phyloP scores from a whole-genome alignment of 202 grass and related monocot species.

The Digitaria exilis region DNA sequence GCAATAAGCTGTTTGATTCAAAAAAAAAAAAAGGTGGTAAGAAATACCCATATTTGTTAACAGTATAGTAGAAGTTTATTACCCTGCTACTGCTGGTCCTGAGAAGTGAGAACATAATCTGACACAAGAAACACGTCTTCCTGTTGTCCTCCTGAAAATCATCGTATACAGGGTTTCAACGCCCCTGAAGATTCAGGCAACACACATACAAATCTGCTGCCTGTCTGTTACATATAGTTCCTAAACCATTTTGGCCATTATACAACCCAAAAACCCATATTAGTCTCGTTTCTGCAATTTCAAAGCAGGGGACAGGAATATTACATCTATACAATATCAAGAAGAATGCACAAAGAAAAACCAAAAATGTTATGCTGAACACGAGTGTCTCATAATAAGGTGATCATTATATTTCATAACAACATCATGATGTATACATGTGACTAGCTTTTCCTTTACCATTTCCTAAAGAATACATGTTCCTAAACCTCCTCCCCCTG shows the following conservation, averaged over 20 bases:
- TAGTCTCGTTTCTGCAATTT: not conserved
- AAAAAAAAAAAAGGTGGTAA: not conserved
- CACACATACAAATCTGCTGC: not conserved
- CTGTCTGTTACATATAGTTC: not conserved
- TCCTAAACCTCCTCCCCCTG: constrained; percentile 30
- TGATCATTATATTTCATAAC: constrained; percentile 48
- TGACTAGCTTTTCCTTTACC: constrained; percentile 11
- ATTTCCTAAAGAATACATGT: constrained; percentile 51
- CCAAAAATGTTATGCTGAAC: not conserved
- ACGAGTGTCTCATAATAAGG: constrained; percentile 9
- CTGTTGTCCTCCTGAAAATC: not conserved
- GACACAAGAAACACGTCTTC: not conserved
- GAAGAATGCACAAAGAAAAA: not conserved
- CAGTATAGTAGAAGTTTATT: not conserved
- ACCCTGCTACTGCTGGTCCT: not conserved
- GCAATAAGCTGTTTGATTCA: not conserved
- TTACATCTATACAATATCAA: not conserved
- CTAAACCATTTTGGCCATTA: not conserved
- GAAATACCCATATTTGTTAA: not conserved
- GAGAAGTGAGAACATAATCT: not conserved
- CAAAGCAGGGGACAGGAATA: not conserved
- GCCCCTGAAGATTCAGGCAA: not conserved
- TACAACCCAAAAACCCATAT: not conserved
- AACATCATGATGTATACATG: constrained; percentile 46
- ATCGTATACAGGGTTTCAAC: not conserved